Percentiles rank a stretch among this genome's conserved stretches.
Evolutionary conservation across 192 early-diverging fungal genomes (phyloP).

Genomic region (Piromyces finnis): DNA sequence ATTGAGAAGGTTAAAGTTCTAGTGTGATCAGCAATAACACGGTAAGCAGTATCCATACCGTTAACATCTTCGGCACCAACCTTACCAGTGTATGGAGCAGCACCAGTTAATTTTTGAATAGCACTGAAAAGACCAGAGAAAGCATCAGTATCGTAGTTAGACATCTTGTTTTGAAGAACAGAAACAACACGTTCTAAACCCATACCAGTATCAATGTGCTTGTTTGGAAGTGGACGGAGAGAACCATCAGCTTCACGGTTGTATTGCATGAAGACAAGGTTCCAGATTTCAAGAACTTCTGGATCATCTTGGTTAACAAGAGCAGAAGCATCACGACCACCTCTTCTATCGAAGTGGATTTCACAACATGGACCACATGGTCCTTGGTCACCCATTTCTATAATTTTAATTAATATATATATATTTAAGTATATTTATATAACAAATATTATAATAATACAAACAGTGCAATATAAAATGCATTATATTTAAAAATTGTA

Average conservation of each 20-base stretch:
- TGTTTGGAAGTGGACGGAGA: slow-evolving; percentile 75
- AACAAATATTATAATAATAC: no score
- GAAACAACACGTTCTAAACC: slow-evolving; percentile 91
- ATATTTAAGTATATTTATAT: no score
- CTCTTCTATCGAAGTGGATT: slow-evolving; percentile 95
- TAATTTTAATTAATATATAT: background rate
- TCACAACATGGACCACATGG: slow-evolving; percentile 97
- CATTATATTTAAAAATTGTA: no score
- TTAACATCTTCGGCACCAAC: slow-evolving; percentile 79
- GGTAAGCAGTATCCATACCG: slow-evolving; percentile 95
- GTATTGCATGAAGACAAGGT: slow-evolving; percentile 97
- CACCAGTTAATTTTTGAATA: slow-evolving; percentile 78
- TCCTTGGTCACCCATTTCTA: slow-evolving; percentile 92
- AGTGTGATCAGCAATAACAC: slow-evolving; percentile 94
- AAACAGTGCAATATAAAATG: no score
- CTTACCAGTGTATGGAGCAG: slow-evolving; percentile 64
- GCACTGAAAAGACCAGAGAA: slow-evolving; percentile 62
- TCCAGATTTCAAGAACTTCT: slow-evolving; percentile 96
- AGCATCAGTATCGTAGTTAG: slow-evolving; percentile 96
- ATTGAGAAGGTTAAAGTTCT: slow-evolving; percentile 93
- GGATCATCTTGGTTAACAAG: slow-evolving; percentile 96
- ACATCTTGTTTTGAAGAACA: slow-evolving; percentile 78
- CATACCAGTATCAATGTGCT: slow-evolving; percentile 97
- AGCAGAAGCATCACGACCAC: slow-evolving; percentile 67
- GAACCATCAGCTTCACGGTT: slow-evolving; percentile 84